Percentiles rank a stretch among this genome's conserved stretches.
Conservation (phyloP, 179 eudicot species). For the Camellia oleifera region DNA sequence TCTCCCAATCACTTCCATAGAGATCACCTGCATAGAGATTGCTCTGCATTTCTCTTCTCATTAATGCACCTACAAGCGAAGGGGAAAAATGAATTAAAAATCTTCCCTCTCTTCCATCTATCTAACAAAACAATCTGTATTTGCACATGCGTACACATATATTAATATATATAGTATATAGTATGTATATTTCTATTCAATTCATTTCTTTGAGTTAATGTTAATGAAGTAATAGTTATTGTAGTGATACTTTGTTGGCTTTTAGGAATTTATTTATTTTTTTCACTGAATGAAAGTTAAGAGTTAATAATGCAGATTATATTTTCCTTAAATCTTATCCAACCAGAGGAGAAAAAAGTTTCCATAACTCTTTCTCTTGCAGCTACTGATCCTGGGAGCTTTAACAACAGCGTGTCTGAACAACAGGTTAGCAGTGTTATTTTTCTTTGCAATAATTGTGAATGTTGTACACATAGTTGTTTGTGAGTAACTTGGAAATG, state of each 20-base stretch:
- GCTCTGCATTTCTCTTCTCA: background rate
- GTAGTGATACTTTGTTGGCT: background rate
- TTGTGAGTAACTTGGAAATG: background rate
- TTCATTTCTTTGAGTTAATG: background rate
- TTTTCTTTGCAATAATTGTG: background rate
- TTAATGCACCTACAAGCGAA: background rate
- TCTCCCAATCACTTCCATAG: background rate
- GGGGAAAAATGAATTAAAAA: background rate
- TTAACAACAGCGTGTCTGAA: constrained; percentile 91
- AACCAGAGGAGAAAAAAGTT: background rate
- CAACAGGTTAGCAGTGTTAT: constrained; percentile 64
- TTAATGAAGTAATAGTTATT: background rate
- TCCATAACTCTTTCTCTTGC: constrained; percentile 30
- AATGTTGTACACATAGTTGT: background rate
- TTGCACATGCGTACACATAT: background rate
- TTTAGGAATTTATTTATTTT: background rate
- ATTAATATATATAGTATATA: background rate
- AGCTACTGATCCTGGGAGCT: constrained; percentile 84
- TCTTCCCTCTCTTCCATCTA: background rate
- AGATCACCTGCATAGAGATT: background rate
- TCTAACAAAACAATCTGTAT: background rate
- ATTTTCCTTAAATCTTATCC: constrained; percentile 16
- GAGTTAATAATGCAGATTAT: background rate
- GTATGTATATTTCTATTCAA: background rate
- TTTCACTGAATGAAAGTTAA: background rate